These are phyloP conservation scores for Echium plantagineum DNA, from an alignment of 257 asterid genomes.

Conservation along the genomic window DNA sequence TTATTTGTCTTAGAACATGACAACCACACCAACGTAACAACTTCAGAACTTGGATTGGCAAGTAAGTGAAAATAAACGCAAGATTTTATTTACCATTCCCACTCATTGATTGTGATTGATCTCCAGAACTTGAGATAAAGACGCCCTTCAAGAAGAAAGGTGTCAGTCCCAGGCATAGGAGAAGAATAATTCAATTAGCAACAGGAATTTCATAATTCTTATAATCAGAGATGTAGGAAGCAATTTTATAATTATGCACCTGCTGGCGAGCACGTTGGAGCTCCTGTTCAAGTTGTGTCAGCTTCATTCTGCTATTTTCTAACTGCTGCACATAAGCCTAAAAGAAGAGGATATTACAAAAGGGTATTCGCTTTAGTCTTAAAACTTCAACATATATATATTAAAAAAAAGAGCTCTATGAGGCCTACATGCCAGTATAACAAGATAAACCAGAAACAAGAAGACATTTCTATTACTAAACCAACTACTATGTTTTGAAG, in stretches of 20 bases:
- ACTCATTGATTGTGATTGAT: slow-evolving; percentile 76
- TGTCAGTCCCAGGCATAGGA: not conserved
- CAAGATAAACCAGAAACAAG: too few relatives aligned
- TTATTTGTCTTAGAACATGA: not conserved
- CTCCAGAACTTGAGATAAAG: slow-evolving; percentile 94
- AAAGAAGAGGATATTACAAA: slow-evolving; percentile 13
- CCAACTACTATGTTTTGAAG: too few relatives aligned
- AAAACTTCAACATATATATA: not conserved
- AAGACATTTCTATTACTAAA: too few relatives aligned
- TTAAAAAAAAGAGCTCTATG: not conserved
- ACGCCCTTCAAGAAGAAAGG: slow-evolving; percentile 53
- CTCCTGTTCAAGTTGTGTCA: slow-evolving; percentile 98
- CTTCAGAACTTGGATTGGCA: slow-evolving; percentile 6
- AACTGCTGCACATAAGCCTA: slow-evolving; percentile 97
- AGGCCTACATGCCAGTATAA: too few relatives aligned
- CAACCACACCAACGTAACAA: not conserved
- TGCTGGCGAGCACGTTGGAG: slow-evolving; percentile 99
- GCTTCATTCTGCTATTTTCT: slow-evolving; percentile 97
- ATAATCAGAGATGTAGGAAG: slow-evolving; percentile 2
- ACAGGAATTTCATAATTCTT: slow-evolving; percentile 1
- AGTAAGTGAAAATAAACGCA: slow-evolving; percentile 13
- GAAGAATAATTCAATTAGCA: slow-evolving; percentile 3
- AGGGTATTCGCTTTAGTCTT: not conserved
- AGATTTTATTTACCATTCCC: slow-evolving; percentile 70
- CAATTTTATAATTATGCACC: slow-evolving; percentile 27